phyloP scores from a whole-genome alignment of 768 basidiomycete species.

The Kockovaella imperatae region DNA sequence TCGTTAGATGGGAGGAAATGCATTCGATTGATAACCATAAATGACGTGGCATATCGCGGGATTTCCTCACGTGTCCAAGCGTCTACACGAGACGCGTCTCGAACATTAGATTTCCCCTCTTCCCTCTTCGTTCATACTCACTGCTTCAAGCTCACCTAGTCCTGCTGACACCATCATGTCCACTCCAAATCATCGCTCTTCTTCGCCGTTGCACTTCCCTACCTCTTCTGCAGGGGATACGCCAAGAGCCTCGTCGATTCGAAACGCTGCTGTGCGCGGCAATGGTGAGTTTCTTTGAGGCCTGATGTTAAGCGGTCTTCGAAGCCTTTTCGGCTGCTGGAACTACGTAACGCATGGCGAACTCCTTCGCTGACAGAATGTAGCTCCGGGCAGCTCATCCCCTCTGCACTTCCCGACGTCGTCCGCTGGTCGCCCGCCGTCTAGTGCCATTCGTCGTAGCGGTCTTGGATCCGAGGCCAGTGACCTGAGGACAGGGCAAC shows the following conservation, averaged over 20 bases:
- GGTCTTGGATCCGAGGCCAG: neutral
- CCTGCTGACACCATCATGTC: slow-evolving; percentile 21
- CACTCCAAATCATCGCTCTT: slow-evolving; percentile 30
- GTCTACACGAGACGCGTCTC: slow-evolving; percentile 1
- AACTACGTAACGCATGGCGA: neutral
- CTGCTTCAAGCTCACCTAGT: too few species aligned
- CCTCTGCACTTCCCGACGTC: slow-evolving; percentile 33
- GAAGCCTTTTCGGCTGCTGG: neutral
- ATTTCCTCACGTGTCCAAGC: too few species aligned
- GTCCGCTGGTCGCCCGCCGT: slow-evolving; percentile 13
- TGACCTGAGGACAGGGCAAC: slow-evolving; percentile 7
- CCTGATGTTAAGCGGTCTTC: neutral
- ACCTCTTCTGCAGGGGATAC: slow-evolving; percentile 42
- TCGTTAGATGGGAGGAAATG: too few species aligned
- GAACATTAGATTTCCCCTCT: neutral
- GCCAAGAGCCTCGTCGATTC: slow-evolving; percentile 22
- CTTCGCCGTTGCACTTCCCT: slow-evolving; percentile 46
- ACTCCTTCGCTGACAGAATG: neutral
- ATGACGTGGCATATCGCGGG: neutral
- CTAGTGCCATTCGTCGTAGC: neutral
- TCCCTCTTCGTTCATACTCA: neutral
- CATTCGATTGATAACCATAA: neutral
- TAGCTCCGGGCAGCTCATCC: slow-evolving; percentile 25
- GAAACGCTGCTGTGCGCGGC: slow-evolving; percentile 2
- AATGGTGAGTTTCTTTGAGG: slow-evolving; percentile 4